These are phyloP conservation scores for Dipodascus geniculatus DNA, from an alignment of 805 yeast genomes.

Conservation along the genomic window DNA sequence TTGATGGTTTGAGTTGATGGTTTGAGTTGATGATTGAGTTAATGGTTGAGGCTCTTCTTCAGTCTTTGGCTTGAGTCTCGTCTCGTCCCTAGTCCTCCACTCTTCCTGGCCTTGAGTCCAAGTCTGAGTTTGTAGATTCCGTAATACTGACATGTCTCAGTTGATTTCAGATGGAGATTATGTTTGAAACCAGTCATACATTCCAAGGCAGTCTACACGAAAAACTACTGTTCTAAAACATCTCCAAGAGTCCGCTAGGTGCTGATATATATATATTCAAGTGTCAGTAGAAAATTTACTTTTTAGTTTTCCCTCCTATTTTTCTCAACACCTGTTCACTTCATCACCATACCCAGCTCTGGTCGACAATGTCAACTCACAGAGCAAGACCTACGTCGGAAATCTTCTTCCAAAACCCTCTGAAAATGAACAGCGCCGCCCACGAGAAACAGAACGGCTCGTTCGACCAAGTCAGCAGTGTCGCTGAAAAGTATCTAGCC, in stretches of 20 bases:
- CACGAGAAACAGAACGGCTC: background rate
- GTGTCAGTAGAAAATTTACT: background rate
- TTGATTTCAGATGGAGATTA: background rate
- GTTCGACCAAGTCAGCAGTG: constrained; percentile 11
- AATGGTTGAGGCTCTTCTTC: too few relatives aligned
- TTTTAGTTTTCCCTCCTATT: background rate
- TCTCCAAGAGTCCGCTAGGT: background rate
- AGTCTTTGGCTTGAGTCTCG: too few relatives aligned
- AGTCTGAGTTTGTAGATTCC: background rate
- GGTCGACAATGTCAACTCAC: constrained; percentile 8
- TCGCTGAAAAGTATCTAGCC: constrained; percentile 25
- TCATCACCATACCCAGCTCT: background rate
- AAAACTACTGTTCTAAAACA: background rate
- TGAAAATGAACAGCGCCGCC: constrained; percentile 3
- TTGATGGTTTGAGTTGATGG: too few relatives aligned
- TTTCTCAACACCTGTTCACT: background rate
- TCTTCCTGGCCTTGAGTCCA: too few relatives aligned
- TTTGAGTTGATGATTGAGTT: too few relatives aligned
- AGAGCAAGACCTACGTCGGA: constrained; percentile 17
- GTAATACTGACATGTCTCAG: background rate
- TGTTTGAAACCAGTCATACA: background rate
- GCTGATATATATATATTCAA: background rate
- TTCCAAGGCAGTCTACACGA: background rate
- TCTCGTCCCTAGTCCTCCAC: too few relatives aligned
- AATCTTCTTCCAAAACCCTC: constrained; percentile 16